Evolutionary conservation across 2,329 filamentous ascomycete genomes (phyloP), one percentile per base, ranked within the genome.

Genomic region (Penicillium thymicola): DNA sequence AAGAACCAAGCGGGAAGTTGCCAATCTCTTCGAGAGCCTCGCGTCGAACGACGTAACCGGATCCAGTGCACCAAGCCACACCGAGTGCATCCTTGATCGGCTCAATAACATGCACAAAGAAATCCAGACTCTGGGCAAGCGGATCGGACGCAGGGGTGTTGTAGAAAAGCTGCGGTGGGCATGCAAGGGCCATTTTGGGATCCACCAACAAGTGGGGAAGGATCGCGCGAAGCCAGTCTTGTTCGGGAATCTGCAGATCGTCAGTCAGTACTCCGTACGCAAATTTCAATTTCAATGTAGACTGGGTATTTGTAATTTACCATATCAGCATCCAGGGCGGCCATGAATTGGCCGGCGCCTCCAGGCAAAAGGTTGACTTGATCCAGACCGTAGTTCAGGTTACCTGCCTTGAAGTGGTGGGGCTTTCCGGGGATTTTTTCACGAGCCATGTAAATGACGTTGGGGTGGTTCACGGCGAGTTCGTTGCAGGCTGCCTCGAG

Each of bases 261-360:
- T 55, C 47, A 57, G 53, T 58, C 40, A 57, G 60, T 14, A 21
- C 21, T 21, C 21, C 21, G 21, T 21, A 51, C 8, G 27, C 4
- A 16, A 16, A 48, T 45, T 44, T 21, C 16, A 44, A 42, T 45
- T 45, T 21, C 38, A 44, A 55, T 13, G 11, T 13, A 28, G n/a
- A n/a, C 21, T 18, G 48, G n/a, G 23, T 6, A 16, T 32, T 41
- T n/a, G 34, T 52, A 32, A 49, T 58, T 62, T 61, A 70, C 68
- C 85, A 88, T 88, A 66, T 88, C 85, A 21, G 85, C 85, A 66
- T 88, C 85, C 34, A 88, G 73, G 38, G 82, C 82, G n/a, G 84
- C 85, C 67, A 87, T 82, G 68, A 78, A 86, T 63, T 82, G 76
- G 40, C 77, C 76, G n/a, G 81, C 75, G 25, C 83, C 83, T 18